Base-by-base conservation (phyloP, 768 basidiomycete species). In the Tulasnella sp. region DNA sequence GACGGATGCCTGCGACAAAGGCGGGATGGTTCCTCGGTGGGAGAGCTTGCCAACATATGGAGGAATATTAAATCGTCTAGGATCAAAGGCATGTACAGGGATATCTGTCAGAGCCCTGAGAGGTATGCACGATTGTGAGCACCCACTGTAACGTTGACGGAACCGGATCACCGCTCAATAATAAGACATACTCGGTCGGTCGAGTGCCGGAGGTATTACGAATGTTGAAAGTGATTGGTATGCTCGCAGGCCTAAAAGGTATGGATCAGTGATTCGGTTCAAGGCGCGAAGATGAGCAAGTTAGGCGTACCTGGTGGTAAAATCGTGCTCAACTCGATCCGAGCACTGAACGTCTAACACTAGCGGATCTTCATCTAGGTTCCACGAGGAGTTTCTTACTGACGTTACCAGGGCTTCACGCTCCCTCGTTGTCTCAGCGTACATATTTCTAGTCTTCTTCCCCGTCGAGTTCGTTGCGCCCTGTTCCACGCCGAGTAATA, bases 361-460 rank as follows among this genome's bases (percentile, higher is more conserved):
- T 2, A 86, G 60, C 5, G 92, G 90, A 67, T 92, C 80, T 76
- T 81, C 85, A 70, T 93, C 88, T 13, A 70, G 66, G 63, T 90
- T 90, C 81, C 92, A 85, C 68, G 85, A 82, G 61, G 84, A 84
- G 3, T 74, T 70, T 34, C 80, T 75, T 43, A 96, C 77, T 8
- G 83, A 80, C 51, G 81, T 75, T 53, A 94, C 67, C 30, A 94
- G 72, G 52, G 82, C 81, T 64, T 70, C 69, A 67, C 81, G 82
- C 70, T 92, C 83, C 50, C 85, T 76, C 62, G 79, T 80, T 3
- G 92, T 95, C 74, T 97, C 91, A 21, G 89, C 90, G 67, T 91
- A 97, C 80, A 96, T 90, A 63, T 81, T 89, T 47, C 91, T 79
- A 61, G 83, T 86, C 23, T 48, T 60, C 29, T 55, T 63, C 30